Evolutionary conservation across 176 grass and related monocot species (phyloP).

Genomic region (Paspalum vaginatum): DNA sequence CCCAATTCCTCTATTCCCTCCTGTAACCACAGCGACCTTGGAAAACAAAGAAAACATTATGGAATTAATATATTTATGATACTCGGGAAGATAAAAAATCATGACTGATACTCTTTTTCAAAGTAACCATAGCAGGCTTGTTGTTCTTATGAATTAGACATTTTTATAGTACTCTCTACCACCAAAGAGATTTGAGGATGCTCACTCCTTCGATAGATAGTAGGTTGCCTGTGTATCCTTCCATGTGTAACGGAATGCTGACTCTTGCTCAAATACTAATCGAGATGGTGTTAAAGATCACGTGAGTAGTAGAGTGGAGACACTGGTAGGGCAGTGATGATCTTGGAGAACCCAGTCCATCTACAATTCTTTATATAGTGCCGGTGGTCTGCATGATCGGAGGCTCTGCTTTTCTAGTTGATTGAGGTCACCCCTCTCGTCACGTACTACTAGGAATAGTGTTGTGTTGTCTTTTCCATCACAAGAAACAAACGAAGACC

Average conservation of each 20-base stretch:
- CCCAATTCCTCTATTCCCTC: slow-evolving; percentile 55
- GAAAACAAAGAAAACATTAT: neutral
- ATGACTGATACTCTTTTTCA: neutral
- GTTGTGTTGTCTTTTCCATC: neutral
- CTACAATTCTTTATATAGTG: neutral
- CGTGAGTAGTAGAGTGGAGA: neutral
- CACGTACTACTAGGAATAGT: neutral
- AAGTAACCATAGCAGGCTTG: neutral
- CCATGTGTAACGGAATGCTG: neutral
- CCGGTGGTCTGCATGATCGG: neutral
- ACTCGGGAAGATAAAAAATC: neutral
- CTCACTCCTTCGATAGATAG: slow-evolving; percentile 15
- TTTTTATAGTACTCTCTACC: neutral
- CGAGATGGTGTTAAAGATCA: neutral
- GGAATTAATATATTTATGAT: neutral
- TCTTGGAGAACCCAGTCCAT: neutral
- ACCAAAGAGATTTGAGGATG: neutral
- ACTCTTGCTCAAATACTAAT: neutral
- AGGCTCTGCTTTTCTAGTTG: neutral
- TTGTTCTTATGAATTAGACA: neutral
- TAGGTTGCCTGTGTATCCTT: neutral
- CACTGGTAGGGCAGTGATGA: neutral
- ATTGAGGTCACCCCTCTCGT: neutral
- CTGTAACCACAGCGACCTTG: slow-evolving; percentile 67
- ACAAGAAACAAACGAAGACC: neutral